phyloP scores from a whole-genome alignment of 2,329 filamentous ascomycete species.

The Verticillium dahliae region DNA sequence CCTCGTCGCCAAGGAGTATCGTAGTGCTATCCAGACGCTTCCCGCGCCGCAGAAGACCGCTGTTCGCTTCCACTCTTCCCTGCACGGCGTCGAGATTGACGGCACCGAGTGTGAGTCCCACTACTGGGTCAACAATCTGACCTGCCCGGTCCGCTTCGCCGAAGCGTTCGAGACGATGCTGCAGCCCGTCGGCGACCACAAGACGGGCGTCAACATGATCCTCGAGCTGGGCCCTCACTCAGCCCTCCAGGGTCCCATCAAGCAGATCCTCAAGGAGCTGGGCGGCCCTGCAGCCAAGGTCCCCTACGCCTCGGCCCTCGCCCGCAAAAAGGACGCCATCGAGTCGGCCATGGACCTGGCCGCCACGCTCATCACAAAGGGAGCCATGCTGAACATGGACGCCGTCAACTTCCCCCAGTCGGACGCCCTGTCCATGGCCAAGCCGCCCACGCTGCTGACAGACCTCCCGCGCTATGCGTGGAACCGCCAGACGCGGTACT shows the following conservation, averaged over 20 bases:
- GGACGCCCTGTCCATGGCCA: background rate
- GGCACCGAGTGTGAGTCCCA: conserved; percentile 19
- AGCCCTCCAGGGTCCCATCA: conserved; percentile 41
- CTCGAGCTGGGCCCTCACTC: conserved; percentile 45
- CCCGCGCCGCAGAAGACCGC: conserved; percentile 21
- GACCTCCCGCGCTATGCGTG: conserved; percentile 42
- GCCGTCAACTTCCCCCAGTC: background rate
- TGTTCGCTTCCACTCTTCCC: conserved; percentile 39
- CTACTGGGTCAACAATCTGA: conserved; percentile 40
- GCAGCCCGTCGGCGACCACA: conserved; percentile 17
- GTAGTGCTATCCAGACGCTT: conserved; percentile 35
- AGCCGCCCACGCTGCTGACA: conserved; percentile 12
- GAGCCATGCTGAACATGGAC: background rate
- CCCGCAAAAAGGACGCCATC: conserved; percentile 19
- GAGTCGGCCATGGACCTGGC: conserved; percentile 13
- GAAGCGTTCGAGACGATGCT: conserved; percentile 24
- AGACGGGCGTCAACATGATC: conserved; percentile 20
- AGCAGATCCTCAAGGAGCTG: conserved; percentile 40
- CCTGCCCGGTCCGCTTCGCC: conserved; percentile 36
- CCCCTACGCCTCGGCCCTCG: conserved; percentile 19
- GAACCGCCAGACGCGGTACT: conserved; percentile 38
- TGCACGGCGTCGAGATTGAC: conserved; percentile 32
- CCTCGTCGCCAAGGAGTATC: conserved; percentile 7
- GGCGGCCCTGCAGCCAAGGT: conserved; percentile 21
- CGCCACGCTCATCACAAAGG: background rate